Conservation (phyloP, 2,329 filamentous ascomycete species). For the Claviceps paspali region DNA sequence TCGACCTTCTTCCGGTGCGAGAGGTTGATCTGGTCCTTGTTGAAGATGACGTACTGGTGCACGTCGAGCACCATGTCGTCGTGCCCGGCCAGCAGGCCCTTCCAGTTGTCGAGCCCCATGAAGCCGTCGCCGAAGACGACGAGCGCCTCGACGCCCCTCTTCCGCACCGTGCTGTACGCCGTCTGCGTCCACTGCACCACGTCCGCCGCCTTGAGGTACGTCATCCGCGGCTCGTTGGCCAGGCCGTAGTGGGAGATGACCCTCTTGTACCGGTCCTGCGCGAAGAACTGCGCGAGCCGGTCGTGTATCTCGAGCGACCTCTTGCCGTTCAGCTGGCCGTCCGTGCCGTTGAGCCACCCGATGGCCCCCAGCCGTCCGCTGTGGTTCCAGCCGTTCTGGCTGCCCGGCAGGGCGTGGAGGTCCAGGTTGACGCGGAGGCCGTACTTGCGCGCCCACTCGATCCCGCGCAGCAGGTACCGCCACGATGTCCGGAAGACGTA, state of each 20-base stretch:
- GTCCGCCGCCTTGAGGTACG: conserved; percentile 44
- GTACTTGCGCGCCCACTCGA: conserved; percentile 88
- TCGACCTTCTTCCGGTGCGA: conserved; percentile 71
- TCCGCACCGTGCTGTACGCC: conserved; percentile 56
- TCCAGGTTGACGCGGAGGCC: conserved; percentile 88
- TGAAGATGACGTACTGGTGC: conserved; percentile 98
- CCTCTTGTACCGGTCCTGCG: conserved; percentile 83
- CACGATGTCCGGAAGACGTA: conserved; percentile 79
- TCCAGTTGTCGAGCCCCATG: conserved; percentile 80
- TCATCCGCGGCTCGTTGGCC: conserved; percentile 88
- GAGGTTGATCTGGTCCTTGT: conserved; percentile 68
- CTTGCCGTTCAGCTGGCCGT: conserved; percentile 64
- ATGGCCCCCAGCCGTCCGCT: conserved; percentile 71
- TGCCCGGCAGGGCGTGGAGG: conserved; percentile 78
- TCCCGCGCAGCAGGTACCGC: conserved; percentile 82
- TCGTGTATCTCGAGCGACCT: conserved; percentile 79
- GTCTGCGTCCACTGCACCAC: conserved; percentile 70
- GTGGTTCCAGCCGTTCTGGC: conserved; percentile 97
- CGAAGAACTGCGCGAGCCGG: conserved; percentile 78
- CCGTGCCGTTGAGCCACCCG: conserved; percentile 79
- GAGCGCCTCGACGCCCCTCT: conserved; percentile 57
- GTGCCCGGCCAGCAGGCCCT: conserved; percentile 60
- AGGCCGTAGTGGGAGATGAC: conserved; percentile 87
- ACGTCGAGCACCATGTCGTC: conserved; percentile 78
- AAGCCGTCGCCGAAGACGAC: conserved; percentile 92